Percentiles rank a stretch among this genome's conserved stretches.
Evolutionary conservation across 176 grass and related monocot genomes (phyloP).

Genomic region (Oropetium thomaeum): DNA sequence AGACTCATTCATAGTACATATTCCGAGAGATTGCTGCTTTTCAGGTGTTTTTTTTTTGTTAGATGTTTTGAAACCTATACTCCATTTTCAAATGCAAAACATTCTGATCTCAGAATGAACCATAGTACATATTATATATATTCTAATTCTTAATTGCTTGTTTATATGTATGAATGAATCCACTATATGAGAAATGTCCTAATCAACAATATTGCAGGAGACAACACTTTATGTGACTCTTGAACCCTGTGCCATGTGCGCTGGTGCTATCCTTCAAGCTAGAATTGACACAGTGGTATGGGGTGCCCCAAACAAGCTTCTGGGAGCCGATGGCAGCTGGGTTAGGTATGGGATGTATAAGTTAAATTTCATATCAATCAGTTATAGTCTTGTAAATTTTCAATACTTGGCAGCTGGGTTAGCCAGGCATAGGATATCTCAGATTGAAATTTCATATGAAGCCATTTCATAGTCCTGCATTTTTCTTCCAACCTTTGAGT

Average conservation of each 20-base stretch:
- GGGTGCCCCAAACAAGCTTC: conserved; percentile 94
- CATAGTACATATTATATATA: neutral
- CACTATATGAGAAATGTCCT: neutral
- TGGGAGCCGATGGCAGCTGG: conserved; percentile 98
- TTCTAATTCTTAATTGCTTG: neutral
- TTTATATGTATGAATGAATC: neutral
- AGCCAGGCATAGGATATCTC: conserved; percentile 46
- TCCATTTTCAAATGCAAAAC: neutral
- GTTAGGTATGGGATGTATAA: conserved; percentile 63
- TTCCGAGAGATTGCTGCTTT: neutral
- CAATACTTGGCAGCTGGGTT: conserved; percentile 75
- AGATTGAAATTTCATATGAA: neutral
- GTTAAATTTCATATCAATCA: neutral
- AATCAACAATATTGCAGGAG: conserved; percentile 53
- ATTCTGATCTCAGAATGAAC: conserved; percentile 1
- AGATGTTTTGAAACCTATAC: neutral
- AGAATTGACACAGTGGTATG: conserved; percentile 89
- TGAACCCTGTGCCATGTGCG: conserved; percentile 96
- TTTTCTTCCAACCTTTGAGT: neutral
- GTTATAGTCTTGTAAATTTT: neutral
- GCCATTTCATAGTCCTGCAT: neutral
- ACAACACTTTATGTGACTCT: conserved; percentile 95
- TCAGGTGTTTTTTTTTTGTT: neutral
- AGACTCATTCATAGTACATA: neutral
- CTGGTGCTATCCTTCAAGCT: conserved; percentile 96